These are phyloP conservation scores for Schizophyllum commune DNA, from an alignment of 1,284 basidiomycete species.

Conservation along the genomic window DNA sequence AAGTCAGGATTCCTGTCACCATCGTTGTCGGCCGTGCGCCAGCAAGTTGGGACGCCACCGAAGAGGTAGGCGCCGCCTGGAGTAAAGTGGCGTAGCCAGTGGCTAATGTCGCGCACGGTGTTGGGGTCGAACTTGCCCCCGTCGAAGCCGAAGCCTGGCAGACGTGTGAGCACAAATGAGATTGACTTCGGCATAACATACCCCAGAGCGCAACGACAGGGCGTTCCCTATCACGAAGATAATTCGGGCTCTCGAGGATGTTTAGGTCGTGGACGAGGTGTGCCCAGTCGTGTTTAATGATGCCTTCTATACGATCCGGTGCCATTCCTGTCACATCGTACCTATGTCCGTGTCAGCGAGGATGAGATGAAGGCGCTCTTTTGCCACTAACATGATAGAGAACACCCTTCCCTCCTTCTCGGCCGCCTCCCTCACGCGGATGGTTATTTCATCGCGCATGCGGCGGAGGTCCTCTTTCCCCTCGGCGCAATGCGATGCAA, in stretches of 20 bases:
- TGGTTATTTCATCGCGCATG: constrained; percentile 64
- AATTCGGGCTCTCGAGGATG: constrained; percentile 61
- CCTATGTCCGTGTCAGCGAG: constrained; percentile 30
- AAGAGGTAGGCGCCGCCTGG: constrained; percentile 69
- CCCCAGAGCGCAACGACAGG: constrained; percentile 69
- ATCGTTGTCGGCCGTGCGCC: constrained; percentile 61
- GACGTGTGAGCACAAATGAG: constrained; percentile 1
- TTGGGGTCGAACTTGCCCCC: constrained; percentile 53
- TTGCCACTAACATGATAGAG: constrained; percentile 61
- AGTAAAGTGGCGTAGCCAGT: constrained; percentile 48
- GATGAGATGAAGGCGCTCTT: background rate
- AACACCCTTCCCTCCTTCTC: constrained; percentile 70
- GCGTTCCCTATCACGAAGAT: constrained; percentile 56
- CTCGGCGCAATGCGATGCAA: constrained; percentile 55
- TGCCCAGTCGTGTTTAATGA: constrained; percentile 61
- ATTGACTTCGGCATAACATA: background rate
- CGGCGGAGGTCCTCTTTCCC: constrained; percentile 47
- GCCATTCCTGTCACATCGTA: constrained; percentile 69
- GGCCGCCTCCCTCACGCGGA: constrained; percentile 61
- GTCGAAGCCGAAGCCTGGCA: constrained; percentile 57
- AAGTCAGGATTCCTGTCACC: constrained; percentile 60
- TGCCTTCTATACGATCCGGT: constrained; percentile 45
- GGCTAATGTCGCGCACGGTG: constrained; percentile 44
- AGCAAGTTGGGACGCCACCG: constrained; percentile 58
- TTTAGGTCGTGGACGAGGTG: constrained; percentile 56